Base-by-base conservation (phyloP, 108 stramenopile species). In the Epithemia pelagica region DNA sequence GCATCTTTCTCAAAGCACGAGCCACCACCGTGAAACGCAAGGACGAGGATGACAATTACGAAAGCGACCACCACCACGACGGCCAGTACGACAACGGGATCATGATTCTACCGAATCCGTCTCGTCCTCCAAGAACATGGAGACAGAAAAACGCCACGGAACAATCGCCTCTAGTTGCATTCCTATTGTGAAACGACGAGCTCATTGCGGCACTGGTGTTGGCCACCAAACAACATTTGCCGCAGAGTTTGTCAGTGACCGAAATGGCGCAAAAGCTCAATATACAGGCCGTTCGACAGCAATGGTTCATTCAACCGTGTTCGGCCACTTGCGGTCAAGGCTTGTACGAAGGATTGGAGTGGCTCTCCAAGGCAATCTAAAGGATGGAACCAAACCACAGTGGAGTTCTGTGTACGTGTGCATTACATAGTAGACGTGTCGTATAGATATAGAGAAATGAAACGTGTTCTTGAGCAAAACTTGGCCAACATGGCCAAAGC, bases 271-370 rank as follows among this genome's bases (percentile, higher is more conserved):
- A 97, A 72, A 96, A 97, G 85, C 90, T 99, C 68, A 96, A 96
- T 58, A 88, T 99, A 69, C 94, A 96, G 66, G 92, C 91, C 54
- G 88, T 99, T 54, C 94, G 96, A 73, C 88, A 97, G 71, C 95
- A 97, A 78, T 99, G 98, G 98, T 99, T 96, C 83, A 97, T 99
- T 70, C 98, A 99, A 85, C 96, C 97, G 28, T 98, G 92, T 82
- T 95, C 94, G 76, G 96, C 96, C 58, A 94, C 94, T 27, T 92
- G 86, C 31, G 97, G 97, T 51, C 95, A 96, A 62, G 97, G 97
- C 64, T 90, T 98, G 25, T 98, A 98, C 73, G 97, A 98, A 80
- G 97, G 97, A 63, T 80, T 98, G 69, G 97, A 98, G 71, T 98
- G 94, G 94, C n/a, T n/a, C n/a, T n/a, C n/a, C n/a, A n/a, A n/a